phyloP scores from a whole-genome alignment of 2,329 filamentous ascomycete species.

The Aspergillus pseudoterreus region DNA sequence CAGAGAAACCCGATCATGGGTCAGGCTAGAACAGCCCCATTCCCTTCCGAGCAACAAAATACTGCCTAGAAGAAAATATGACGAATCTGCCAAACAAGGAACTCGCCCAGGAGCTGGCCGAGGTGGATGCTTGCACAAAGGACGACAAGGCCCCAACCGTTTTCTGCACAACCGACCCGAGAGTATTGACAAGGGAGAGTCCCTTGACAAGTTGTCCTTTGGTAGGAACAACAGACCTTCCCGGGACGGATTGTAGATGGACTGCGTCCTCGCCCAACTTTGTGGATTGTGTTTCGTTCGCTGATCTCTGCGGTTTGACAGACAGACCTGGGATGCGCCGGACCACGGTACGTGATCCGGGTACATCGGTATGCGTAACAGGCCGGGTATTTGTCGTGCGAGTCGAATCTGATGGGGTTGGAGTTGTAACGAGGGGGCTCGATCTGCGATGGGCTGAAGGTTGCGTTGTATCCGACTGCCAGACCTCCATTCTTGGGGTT shows the following conservation, averaged over 20 bases:
- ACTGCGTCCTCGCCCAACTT: not conserved
- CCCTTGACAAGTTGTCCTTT: not conserved
- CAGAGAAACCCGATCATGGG: not conserved
- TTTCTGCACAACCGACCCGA: not conserved
- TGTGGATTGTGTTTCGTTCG: not conserved
- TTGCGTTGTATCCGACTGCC: not conserved
- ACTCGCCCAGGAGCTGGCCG: conserved; percentile 12
- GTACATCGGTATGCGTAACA: not conserved
- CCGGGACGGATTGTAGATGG: not conserved
- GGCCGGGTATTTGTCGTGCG: too few species aligned
- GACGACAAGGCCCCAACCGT: conserved; percentile 4
- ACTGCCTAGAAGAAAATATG: conserved; percentile 14
- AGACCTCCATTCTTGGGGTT: not conserved
- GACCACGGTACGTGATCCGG: not conserved
- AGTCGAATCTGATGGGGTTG: not conserved
- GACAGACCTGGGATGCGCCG: not conserved
- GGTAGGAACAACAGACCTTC: not conserved
- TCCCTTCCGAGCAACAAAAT: conserved; percentile 15
- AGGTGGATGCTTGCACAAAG: conserved; percentile 9
- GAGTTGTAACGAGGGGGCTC: not conserved
- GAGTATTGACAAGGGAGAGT: not conserved
- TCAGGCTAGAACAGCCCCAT: conserved; percentile 11
- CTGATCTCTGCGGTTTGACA: not conserved
- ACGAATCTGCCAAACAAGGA: conserved; percentile 11
- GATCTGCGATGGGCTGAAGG: too few species aligned